phyloP scores from a whole-genome alignment of 164 flowering plant species.

The Vitis vinifera region ASM3070453v1 NC_081810.1:22204001-22204500 shows the following conservation, averaged over 20 bases:
- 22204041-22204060: too few relatives aligned
- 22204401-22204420: neutral
- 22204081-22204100: too few relatives aligned
- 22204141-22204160: too few relatives aligned
- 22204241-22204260: slow-evolving; percentile 82
- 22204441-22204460: neutral
- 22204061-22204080: too few relatives aligned
- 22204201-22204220: neutral
- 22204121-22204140: too few relatives aligned
- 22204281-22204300: slow-evolving; percentile 61
- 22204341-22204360: slow-evolving; percentile 49
- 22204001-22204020: too few relatives aligned
- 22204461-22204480: neutral
- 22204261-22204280: slow-evolving; percentile 89
- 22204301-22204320: slow-evolving; percentile 75
- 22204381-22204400: neutral
- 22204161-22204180: too few relatives aligned
- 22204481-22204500: slow-evolving; percentile 21
- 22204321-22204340: slow-evolving; percentile 96
- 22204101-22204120: too few relatives aligned
- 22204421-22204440: neutral
- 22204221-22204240: slow-evolving; percentile 48
- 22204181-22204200: too few relatives aligned
- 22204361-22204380: too few relatives aligned
- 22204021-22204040: too few relatives aligned